These are phyloP conservation scores for Blastobotrys illinoisensis DNA, from an alignment of 1,139 yeast genomes.

Conservation along the genomic window DNA sequence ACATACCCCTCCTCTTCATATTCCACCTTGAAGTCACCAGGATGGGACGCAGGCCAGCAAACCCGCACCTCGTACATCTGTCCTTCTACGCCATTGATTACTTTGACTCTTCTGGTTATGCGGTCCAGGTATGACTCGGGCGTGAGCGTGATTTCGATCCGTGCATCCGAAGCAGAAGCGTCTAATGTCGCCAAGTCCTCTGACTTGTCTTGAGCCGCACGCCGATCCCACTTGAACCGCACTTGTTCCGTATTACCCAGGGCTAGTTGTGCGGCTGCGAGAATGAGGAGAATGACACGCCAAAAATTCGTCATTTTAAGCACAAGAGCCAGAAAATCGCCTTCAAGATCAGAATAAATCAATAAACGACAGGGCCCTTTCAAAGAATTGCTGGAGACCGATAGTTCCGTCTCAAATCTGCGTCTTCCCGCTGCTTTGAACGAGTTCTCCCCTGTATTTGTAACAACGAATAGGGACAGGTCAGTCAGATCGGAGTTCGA, in stretches of 20 bases:
- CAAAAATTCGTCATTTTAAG: neutral
- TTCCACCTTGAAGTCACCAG: constrained; percentile 26
- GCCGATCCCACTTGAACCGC: constrained; percentile 7
- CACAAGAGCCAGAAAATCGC: neutral
- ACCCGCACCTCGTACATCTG: constrained; percentile 30
- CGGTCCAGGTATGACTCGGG: neutral
- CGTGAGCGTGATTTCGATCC: neutral
- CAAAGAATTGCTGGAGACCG: neutral
- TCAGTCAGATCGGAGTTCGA: neutral
- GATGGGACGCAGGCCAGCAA: constrained; percentile 36
- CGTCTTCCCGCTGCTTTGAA: neutral
- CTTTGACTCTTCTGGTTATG: constrained; percentile 7
- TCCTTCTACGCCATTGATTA: constrained; percentile 13
- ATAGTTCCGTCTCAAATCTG: neutral
- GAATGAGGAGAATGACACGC: neutral
- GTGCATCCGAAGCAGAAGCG: neutral
- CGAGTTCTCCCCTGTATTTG: neutral
- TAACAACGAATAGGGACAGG: neutral
- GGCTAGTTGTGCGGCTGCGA: constrained; percentile 3
- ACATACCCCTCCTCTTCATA: constrained; percentile 19
- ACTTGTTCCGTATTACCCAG: constrained; percentile 13
- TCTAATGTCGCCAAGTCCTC: neutral
- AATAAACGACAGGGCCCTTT: too few species aligned
- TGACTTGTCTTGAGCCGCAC: neutral
- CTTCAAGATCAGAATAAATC: neutral